Conservation (phyloP, 202 grass and related monocot species). For the Bolboschoenoplectus hybrid region DNA sequence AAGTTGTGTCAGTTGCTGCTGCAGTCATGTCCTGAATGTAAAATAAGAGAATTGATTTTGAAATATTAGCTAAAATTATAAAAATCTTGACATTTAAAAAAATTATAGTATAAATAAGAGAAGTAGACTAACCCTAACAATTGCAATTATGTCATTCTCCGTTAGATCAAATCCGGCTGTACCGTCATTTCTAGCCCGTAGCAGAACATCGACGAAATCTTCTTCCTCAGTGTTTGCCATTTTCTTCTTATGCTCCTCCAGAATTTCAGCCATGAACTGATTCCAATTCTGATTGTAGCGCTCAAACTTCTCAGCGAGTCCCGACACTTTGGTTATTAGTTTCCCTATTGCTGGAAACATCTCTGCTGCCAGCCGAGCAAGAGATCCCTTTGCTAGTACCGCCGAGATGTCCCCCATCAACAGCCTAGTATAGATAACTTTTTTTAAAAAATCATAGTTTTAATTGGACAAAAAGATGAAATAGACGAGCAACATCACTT, state of each 20-base stretch:
- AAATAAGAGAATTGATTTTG: background rate
- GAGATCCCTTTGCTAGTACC: slow-evolving; percentile 40
- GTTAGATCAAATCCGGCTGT: slow-evolving; percentile 43
- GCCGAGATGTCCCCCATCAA: slow-evolving; percentile 39
- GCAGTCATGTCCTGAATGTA: slow-evolving; percentile 55
- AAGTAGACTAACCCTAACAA: slow-evolving; percentile 38
- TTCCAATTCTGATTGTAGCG: slow-evolving; percentile 44
- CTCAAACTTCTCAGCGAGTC: slow-evolving; percentile 47
- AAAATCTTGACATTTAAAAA: background rate
- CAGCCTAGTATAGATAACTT: slow-evolving; percentile 25
- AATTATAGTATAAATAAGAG: background rate
- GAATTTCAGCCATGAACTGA: slow-evolving; percentile 48
- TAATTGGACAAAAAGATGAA: background rate
- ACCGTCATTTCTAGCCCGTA: slow-evolving; percentile 43
- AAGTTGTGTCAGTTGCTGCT: slow-evolving; percentile 62
- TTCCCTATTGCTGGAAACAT: slow-evolving; percentile 50
- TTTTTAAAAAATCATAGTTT: background rate
- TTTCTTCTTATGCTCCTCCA: slow-evolving; percentile 49
- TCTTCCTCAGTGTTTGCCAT: slow-evolving; percentile 35
- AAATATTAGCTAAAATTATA: background rate
- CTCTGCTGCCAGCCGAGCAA: slow-evolving; percentile 43
- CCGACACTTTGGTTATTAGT: slow-evolving; percentile 41
- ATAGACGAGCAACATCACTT: background rate
- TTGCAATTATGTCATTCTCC: slow-evolving; percentile 48
- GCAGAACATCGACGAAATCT: slow-evolving; percentile 61